phyloP scores from a whole-genome alignment of 2,329 filamentous ascomycete species.

The Fonsecaea multimorphosa region DNA sequence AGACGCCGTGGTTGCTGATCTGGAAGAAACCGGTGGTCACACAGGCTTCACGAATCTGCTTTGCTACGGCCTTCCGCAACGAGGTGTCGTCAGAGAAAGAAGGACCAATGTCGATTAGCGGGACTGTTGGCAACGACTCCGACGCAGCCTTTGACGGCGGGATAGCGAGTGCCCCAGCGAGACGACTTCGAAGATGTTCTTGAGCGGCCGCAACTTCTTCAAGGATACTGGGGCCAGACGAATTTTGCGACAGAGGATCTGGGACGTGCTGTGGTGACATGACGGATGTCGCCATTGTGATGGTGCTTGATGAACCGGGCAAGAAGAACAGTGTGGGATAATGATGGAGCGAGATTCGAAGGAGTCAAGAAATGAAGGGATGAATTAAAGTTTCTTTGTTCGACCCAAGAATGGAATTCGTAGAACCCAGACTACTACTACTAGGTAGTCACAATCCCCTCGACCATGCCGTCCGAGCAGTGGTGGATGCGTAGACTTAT shows the following conservation, averaged over 20 bases:
- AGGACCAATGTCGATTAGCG: constrained; percentile 38
- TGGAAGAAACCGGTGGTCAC: constrained; percentile 62
- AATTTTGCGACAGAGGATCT: constrained; percentile 12
- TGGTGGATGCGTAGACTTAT: not conserved
- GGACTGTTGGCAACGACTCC: constrained; percentile 34
- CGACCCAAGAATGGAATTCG: no score
- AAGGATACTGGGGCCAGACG: constrained; percentile 23
- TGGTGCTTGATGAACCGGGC: not conserved
- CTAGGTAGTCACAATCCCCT: no score
- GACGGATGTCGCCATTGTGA: constrained; percentile 30
- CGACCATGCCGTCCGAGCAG: no score
- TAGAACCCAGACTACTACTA: no score
- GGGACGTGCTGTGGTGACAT: constrained; percentile 25
- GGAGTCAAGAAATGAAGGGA: no score
- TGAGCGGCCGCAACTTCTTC: constrained; percentile 37
- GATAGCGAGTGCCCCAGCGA: constrained; percentile 32
- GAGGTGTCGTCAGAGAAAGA: constrained; percentile 30
- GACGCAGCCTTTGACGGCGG: constrained; percentile 25
- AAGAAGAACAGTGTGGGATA: not conserved
- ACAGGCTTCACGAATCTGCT: constrained; percentile 52
- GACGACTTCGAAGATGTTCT: constrained; percentile 31
- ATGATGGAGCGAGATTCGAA: no score
- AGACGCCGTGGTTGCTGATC: constrained; percentile 58
- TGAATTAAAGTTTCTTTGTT: no score
- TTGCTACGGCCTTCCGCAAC: constrained; percentile 39